phyloP scores from a whole-genome alignment of 108 stramenopile species.

The Chaetoceros tenuissimus region DNA sequence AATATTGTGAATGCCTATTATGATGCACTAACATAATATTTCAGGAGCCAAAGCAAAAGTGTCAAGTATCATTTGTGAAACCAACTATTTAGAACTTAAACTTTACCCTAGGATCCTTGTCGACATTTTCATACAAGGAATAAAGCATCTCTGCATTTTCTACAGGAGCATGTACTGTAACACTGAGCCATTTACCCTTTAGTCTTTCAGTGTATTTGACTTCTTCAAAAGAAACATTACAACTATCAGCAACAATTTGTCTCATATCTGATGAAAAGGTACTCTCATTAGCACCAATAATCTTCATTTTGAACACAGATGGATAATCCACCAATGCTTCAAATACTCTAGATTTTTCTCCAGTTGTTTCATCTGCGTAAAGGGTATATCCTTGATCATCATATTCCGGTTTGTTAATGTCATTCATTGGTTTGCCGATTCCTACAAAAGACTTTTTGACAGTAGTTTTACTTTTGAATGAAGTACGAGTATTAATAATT shows the following conservation, averaged over 20 bases:
- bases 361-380: conserved; percentile 76
- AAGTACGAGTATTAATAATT: neutral
- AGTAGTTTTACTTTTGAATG: neutral
- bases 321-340: conserved; percentile 89
- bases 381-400: conserved; percentile 86
- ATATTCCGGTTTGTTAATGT: conserved; percentile 68
- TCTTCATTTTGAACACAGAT: conserved; percentile 77
- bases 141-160: conserved; percentile 83
- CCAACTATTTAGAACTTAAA: conserved; percentile 79
- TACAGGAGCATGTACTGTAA: conserved; percentile 77
- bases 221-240: conserved; percentile 35
- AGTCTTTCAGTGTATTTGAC: conserved; percentile 38
- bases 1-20: too few species aligned
- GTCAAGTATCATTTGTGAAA: too few species aligned
- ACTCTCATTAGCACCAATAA: conserved; percentile 73
- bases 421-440: conserved; percentile 66
- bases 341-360: conserved; percentile 82
- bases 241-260: conserved; percentile 61
- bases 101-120: conserved; percentile 79
- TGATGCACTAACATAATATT: too few species aligned
- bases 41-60: too few species aligned
- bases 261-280: conserved; percentile 69
- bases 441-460: conserved; percentile 49
- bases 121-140: conserved; percentile 63
- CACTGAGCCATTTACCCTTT: conserved; percentile 79